Base-by-base conservation (phyloP, 1,284 basidiomycete species). In the Heterobasidion annosum region DNA sequence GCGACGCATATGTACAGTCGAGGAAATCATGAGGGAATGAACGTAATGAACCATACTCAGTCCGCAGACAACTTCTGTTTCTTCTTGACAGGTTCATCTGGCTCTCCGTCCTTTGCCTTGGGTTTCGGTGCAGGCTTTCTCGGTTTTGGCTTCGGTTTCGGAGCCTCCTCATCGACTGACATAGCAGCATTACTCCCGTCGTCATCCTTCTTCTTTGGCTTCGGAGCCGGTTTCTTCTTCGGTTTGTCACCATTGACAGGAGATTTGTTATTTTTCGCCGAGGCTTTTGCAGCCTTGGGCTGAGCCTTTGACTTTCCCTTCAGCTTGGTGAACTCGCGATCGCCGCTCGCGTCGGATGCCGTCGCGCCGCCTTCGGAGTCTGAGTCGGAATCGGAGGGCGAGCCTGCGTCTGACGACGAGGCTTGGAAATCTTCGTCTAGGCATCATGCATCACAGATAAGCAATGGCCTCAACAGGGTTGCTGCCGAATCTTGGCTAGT, bases 351-450 rank as follows among this genome's bases (percentile, higher is more conserved):
- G 65, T 93, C 91, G 2, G 90, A 91, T 40, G 89, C 88, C 48
- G 89, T 91, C 48, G 81, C 73, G 9, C 82, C 89, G n/a, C 81
- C 88, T 9, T 80, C 88, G 0, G 83, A 84, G 56, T 89, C 90
- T 43, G 75, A 81, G 40, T 84, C 86, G 35, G 75, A 81, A 33
- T 85, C 87, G 34, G 82, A 85, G 0, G 91, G 91, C 3, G 91
- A 95, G 19, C 93, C 93, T 52, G 76, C 78, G 64, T 96, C 93
- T 0, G 88, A 90, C 0, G 77, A 86, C 25, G 87, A 89, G 3
- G 85, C 93, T 60, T 85, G 70, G 78, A 98, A 98, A 72, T 97
- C 94, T 67, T 94, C 95, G 64, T 88, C 87, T 68, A 34, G 10
- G 15, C 25, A 25, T 25, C 25, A 25, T 25, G 25, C 25, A 25